Base-by-base conservation (phyloP, 2,329 filamentous ascomycete genomes). In the Xylariaceae sp. region DNA sequence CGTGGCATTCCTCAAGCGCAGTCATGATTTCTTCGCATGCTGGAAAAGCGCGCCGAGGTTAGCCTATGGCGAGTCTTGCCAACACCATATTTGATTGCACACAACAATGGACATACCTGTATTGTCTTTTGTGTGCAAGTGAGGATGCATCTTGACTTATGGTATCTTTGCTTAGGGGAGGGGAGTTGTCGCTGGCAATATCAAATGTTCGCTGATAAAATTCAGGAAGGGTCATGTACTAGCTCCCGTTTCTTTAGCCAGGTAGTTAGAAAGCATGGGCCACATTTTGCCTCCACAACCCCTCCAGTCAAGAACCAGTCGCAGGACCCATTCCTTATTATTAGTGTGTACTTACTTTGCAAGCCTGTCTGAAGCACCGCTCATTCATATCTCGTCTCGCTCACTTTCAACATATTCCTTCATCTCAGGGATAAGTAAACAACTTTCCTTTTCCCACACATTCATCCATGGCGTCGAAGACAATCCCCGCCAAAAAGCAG, bases 11-110 rank as follows among this genome's bases (percentile, higher is more conserved):
- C 71, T 98, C 95, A 66, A 99, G 91, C 44, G 91, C 90, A 47
- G 82, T 88, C 87, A 98, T 96, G 74, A 99, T 86, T 67, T 96
- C 92, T 75, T 94, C 91, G 83, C 95, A 99, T 70, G 89, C 95
- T 99, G 69, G 48, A 17, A 40, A 29, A 24, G 6, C 21, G 16
- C 17, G 8, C 23, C 14, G 4, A 33, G 19, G 26, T 31, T 7
- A 61, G 54, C 33, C 28, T 14, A 51, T 11, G 11, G 40, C 16
- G 24, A 19, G 11, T 24, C 24, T 11, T 7, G 17, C 17, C 16
- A 11, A 23, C 14, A 47, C 34, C 48, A 40, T 47, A 53, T 53
- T 19, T 17, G 11, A n/a, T 19, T 14, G 23, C 21, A 39, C 19
- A 31, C 33, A 26, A 14, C 17, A 49, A 49, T 57, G 34, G 8